Percentiles rank a stretch among this genome's conserved stretches.
phyloP scores from a whole-genome alignment of 2,329 filamentous ascomycete genomes.

The Clonostachys chloroleuca region DNA sequence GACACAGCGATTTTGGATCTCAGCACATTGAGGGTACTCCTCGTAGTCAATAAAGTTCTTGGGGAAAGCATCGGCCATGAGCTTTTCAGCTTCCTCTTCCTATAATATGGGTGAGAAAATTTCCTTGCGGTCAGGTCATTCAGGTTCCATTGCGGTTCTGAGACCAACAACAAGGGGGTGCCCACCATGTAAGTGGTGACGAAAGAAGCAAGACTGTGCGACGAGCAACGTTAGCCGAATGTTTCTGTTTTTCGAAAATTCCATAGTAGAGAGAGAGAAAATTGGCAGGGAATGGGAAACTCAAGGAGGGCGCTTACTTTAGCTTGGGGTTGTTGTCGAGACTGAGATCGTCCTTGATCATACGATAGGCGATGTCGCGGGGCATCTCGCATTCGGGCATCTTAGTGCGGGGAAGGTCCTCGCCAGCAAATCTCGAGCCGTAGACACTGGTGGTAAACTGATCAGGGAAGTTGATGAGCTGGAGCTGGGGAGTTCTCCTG shows the following conservation, averaged over 20 bases:
- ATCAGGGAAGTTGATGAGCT: constrained; percentile 47
- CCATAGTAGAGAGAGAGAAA: not conserved
- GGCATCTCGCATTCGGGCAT: constrained; percentile 94
- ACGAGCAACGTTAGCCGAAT: not conserved
- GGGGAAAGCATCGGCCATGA: constrained; percentile 87
- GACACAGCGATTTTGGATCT: constrained; percentile 89
- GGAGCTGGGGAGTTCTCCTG: constrained; percentile 24
- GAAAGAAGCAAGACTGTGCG: constrained; percentile 74
- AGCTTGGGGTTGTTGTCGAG: constrained; percentile 89
- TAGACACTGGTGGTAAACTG: constrained; percentile 78
- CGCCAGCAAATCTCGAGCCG: constrained; percentile 75
- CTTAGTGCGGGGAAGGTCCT: constrained; percentile 76
- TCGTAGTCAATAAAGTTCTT: constrained; percentile 96
- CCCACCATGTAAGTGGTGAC: constrained; percentile 91
- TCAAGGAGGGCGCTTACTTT: constrained; percentile 46
- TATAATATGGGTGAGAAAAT: constrained; percentile 19
- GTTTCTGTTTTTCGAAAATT: not conserved
- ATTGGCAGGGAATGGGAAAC: not conserved
- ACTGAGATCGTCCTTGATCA: constrained; percentile 94
- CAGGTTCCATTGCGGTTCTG: not conserved
- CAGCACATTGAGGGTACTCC: constrained; percentile 75
- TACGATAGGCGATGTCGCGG: constrained; percentile 84
- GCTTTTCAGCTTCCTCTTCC: constrained; percentile 93
- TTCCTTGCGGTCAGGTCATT: too few relatives aligned
- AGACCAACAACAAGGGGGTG: not conserved